These are phyloP conservation scores for Chimonanthus praecox DNA, from an alignment of 164 flowering plant species.

Conservation along the genomic window DNA sequence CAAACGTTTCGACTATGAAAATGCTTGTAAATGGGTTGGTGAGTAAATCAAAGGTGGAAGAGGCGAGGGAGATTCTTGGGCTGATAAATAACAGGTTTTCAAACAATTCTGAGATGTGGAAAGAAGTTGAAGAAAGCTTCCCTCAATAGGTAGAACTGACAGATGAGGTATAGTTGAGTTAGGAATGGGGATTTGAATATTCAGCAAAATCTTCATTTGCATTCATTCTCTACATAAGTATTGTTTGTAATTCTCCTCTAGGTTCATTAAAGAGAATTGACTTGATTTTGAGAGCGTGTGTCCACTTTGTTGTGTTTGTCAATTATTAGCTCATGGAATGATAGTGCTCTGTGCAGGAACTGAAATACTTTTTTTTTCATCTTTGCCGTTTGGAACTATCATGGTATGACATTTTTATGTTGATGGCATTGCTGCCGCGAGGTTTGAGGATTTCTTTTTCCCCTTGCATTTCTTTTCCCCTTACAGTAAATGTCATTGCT, in stretches of 20 bases:
- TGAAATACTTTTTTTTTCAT: too few relatives aligned
- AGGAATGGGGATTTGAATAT: neutral
- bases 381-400: too few relatives aligned
- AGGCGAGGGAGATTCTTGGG: conserved; percentile 51
- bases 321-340: neutral
- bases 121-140: conserved; percentile 57
- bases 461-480: too few relatives aligned
- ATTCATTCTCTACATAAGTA: neutral
- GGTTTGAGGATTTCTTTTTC: too few relatives aligned
- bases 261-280: neutral
- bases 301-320: conserved; percentile 1
- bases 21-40: conserved; percentile 67
- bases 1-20: conserved; percentile 63
- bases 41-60: conserved; percentile 43
- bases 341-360: neutral
- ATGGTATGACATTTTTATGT: too few relatives aligned
- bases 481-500: too few relatives aligned
- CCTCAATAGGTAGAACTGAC: conserved; percentile 22
- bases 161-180: neutral
- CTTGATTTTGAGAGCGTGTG: too few relatives aligned
- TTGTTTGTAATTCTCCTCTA: neutral
- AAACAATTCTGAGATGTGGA: conserved; percentile 49
- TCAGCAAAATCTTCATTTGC: neutral
- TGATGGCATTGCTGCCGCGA: too few relatives aligned
- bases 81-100: conserved; percentile 55